Conservation (phyloP, 2,329 filamentous ascomycete genomes). For the Exophiala phaeomuriformis region DNA sequence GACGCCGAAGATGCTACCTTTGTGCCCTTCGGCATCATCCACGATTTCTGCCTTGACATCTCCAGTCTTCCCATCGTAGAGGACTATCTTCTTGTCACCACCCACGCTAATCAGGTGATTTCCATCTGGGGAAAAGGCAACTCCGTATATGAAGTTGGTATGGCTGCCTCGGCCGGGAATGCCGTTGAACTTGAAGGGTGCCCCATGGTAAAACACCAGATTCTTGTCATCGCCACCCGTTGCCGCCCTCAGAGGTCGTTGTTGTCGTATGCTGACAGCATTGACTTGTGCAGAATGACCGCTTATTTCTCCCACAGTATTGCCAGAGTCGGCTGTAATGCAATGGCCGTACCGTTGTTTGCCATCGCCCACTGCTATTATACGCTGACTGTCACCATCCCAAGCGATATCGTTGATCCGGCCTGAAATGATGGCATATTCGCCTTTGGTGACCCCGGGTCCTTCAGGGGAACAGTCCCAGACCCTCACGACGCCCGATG, state of each 20-base stretch:
- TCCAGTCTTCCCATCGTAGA: slow-evolving; percentile 95
- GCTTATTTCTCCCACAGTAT: slow-evolving; percentile 87
- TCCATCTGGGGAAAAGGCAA: slow-evolving; percentile 86
- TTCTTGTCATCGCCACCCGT: slow-evolving; percentile 86
- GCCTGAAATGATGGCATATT: slow-evolving; percentile 90
- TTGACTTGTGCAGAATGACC: slow-evolving; percentile 91
- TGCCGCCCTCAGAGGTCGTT: slow-evolving; percentile 82
- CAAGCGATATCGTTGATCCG: slow-evolving; percentile 94
- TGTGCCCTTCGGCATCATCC: slow-evolving; percentile 70
- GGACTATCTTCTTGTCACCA: slow-evolving; percentile 83
- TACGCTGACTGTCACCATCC: slow-evolving; percentile 92
- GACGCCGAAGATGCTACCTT: slow-evolving; percentile 84
- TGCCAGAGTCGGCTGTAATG: slow-evolving; percentile 91
- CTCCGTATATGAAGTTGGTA: slow-evolving; percentile 79
- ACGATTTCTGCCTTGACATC: slow-evolving; percentile 66
- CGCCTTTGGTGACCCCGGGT: slow-evolving; percentile 67
- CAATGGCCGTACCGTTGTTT: slow-evolving; percentile 90
- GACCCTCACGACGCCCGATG: slow-evolving; percentile 73
- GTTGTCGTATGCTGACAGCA: slow-evolving; percentile 77
- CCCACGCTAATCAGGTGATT: slow-evolving; percentile 75
- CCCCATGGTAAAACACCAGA: slow-evolving; percentile 86
- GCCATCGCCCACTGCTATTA: slow-evolving; percentile 93
- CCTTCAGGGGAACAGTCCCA: slow-evolving; percentile 86
- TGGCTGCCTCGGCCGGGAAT: slow-evolving; percentile 60
- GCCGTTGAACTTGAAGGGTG: slow-evolving; percentile 93